Evolutionary conservation across 805 yeast genomes (phyloP), one percentile per base, ranked within the genome.

Genomic region (Ogataea ganodermae): DNA sequence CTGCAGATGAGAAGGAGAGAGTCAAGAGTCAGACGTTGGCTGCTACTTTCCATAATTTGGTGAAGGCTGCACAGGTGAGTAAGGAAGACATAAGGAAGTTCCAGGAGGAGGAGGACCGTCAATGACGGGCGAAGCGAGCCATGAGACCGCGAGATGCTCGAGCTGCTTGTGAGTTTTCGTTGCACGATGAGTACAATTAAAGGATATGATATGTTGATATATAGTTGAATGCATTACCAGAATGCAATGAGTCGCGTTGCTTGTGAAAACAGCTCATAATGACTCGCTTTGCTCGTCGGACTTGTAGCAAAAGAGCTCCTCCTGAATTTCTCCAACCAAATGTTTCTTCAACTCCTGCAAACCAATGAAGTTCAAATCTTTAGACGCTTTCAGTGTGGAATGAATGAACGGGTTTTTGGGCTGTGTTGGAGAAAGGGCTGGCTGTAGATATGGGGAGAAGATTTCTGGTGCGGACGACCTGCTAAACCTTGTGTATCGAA

Each of bases 41-140:
- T 4, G 50, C 62, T 1, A 57, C 68, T 3, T 65, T 65, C 49
- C 69, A 65, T 26, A 61, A 64, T 44, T 37, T 65, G 28, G 69
- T 65, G 24, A 61, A 55, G 41, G 57, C 58, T 12, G 69, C 69
- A 9, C 66, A 61, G 46, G 65, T 56, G 20, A 60, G 62, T 37
- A 65, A 64, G 45, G 60, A 60, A 3, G 62, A 64, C 24, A 64
- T 65, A 27, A 57, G 54, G 31, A 52, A 50, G 35, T 65, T 42
- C 38, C 69, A 65, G 49, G 57, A 56, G 31, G 31, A 27, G 31
- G 31, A 27, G 31, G 22, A 45, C 52, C 9, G 61, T n/a, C n/a
- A 62, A 44, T 9, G 31, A 27, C 31, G 31, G n/a, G 31, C 10
- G 58, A 42, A 35, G 20, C 43, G 17, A 12, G 28, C 33, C n/a